phyloP scores from a whole-genome alignment of 495 filamentous ascomycete species.

The Annulohypoxylon stygium region DNA sequence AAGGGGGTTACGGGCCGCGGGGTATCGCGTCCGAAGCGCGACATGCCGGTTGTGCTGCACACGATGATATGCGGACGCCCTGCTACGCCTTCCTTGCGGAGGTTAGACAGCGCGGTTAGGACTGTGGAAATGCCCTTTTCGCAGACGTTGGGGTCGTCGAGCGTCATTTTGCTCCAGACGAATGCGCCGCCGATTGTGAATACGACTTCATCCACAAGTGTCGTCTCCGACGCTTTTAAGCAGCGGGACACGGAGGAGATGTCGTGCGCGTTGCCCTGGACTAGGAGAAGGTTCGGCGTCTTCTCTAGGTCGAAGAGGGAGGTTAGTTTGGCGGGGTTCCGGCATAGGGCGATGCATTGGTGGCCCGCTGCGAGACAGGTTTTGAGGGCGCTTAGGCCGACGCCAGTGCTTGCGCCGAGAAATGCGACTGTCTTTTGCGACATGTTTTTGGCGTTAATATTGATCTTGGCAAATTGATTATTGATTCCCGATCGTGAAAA shows the following conservation, averaged over 20 bases:
- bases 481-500: background rate
- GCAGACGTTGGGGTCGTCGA: conserved; percentile 72
- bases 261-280: conserved; percentile 67
- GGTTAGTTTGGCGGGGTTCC: conserved; percentile 72
- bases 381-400: conserved; percentile 60
- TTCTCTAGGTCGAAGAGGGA: conserved; percentile 52
- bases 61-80: conserved; percentile 61
- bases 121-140: conserved; percentile 62
- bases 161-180: conserved; percentile 42
- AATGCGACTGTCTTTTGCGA: conserved; percentile 62
- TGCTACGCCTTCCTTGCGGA: conserved; percentile 29
- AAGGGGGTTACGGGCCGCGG: conserved; percentile 64
- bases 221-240: conserved; percentile 42
- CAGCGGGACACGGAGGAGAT: conserved; percentile 55
- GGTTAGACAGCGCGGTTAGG: conserved; percentile 56
- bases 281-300: conserved; percentile 59
- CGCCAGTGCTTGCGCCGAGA: conserved; percentile 70
- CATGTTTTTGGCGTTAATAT: background rate
- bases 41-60: conserved; percentile 69
- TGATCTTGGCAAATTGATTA: background rate
- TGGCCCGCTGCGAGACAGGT: conserved; percentile 65
- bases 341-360: conserved; percentile 67
- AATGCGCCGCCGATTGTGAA: conserved; percentile 62
- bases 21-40: conserved; percentile 62
- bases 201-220: conserved; percentile 58